phyloP scores from a whole-genome alignment of 164 flowering plant species.

The Berberis vulgaris region DNA sequence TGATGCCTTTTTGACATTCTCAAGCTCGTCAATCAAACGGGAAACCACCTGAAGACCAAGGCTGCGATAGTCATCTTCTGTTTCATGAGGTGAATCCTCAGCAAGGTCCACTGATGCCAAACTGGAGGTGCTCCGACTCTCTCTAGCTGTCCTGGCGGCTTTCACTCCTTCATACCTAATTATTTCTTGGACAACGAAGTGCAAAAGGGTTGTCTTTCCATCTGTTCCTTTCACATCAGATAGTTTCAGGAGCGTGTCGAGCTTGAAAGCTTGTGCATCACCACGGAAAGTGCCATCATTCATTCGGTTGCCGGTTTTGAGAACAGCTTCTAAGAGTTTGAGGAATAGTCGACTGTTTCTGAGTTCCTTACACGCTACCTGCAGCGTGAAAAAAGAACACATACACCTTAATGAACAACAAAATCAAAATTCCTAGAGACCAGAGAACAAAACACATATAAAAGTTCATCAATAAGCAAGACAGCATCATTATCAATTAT shows the following conservation, averaged over 20 bases:
- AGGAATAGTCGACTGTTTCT: constrained; percentile 71
- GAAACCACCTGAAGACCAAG: constrained; percentile 86
- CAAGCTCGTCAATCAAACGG: constrained; percentile 52
- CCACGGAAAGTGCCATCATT: constrained; percentile 95
- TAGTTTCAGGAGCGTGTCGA: constrained; percentile 86
- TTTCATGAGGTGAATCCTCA: constrained; percentile 32
- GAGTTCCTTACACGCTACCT: constrained; percentile 87
- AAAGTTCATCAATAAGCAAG: not conserved
- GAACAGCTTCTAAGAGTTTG: constrained; percentile 92
- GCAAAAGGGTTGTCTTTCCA: constrained; percentile 88
- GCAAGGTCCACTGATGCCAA: constrained; percentile 40
- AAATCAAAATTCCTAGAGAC: not conserved
- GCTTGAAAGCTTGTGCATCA: constrained; percentile 92
- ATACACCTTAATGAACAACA: too few relatives aligned
- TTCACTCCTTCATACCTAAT: constrained; percentile 79
- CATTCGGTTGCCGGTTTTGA: constrained; percentile 97
- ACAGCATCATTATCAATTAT: not conserved
- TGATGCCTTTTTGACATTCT: constrained; percentile 78
- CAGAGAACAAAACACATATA: not conserved
- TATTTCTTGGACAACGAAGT: constrained; percentile 89
- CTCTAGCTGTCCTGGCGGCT: constrained; percentile 53
- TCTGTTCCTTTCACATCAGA: constrained; percentile 90
- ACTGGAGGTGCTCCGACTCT: constrained; percentile 43
- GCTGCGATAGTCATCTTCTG: constrained; percentile 46
- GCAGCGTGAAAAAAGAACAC: constrained; percentile 1